phyloP scores from a whole-genome alignment of 345 rosid genomes.

The Aquilaria yunnanensis region DNA sequence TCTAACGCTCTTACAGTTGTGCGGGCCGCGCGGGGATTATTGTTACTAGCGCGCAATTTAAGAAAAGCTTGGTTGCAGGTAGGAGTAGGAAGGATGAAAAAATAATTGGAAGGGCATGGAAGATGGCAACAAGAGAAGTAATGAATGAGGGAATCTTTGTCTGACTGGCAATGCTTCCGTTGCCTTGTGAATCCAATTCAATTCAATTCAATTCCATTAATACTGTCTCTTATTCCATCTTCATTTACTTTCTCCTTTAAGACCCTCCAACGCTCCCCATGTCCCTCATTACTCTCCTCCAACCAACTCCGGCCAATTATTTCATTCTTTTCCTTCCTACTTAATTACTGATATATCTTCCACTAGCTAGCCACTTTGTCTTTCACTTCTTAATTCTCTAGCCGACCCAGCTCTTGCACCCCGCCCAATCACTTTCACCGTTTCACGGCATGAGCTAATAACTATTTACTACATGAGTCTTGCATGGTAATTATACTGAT shows the following conservation, averaged over 20 bases:
- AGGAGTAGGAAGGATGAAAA: not conserved
- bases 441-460: too few species aligned
- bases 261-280: slow-evolving; percentile 17
- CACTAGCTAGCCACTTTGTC: too few species aligned
- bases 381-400: too few species aligned
- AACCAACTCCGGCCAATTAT: not conserved
- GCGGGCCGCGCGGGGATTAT: too few species aligned
- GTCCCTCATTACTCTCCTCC: slow-evolving; percentile 19
- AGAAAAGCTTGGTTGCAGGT: not conserved
- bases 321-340: not conserved
- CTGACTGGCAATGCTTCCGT: slow-evolving; percentile 17
- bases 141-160: slow-evolving; percentile 34
- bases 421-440: too few species aligned
- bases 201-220: not conserved
- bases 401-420: too few species aligned
- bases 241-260: slow-evolving; percentile 16
- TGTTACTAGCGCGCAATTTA: too few species aligned
- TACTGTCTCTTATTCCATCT: slow-evolving; percentile 4
- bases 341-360: not conserved
- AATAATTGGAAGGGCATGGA: not conserved
- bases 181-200: slow-evolving; percentile 13
- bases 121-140: slow-evolving; percentile 1
- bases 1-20: too few species aligned
- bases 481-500: too few species aligned
- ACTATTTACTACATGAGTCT: too few species aligned